Evolutionary conservation across 2,329 filamentous ascomycete species (phyloP), one percentile per base, ranked within the genome.

Genomic region (Raffaelea albimanens): DNA sequence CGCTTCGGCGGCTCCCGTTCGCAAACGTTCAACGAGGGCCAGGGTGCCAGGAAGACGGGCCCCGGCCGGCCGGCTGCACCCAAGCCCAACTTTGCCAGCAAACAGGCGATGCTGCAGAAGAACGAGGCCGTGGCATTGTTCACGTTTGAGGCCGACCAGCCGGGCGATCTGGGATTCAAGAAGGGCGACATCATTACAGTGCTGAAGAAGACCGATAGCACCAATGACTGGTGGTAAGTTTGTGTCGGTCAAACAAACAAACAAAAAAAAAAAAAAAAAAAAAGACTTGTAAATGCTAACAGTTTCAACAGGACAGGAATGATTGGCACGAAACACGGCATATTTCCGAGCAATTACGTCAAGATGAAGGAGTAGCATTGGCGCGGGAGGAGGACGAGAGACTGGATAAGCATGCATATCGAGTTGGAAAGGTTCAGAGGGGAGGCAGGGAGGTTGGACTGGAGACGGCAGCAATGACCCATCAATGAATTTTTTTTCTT

Each of bases 121-220:
- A 89, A 96, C 56, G 87, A 97, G 66, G 93, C 89, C 0, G 74
- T 96, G 19, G 93, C 93, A 2, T 73, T 96, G 52, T 97, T 86
- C 66, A 95, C 87, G 2, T 98, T 98, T 61, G 91, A 97, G 53
- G 83, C 89, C 0, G 91, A 95, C 59, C 90, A 96, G 64, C 82
- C 88, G 0, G 91, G 91, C 4, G 91, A 98, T 63, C 64, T 97
- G 48, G 87, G 84, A 0, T 98, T 98, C 68, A 95, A 95, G 71
- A 98, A 98, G 73, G 93, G 93, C 19, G 93, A 98, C 25, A 67
- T 97, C 48, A 96, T 98, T 55, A 96, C 89, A 1, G 89, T 98
- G 49, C 64, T 95, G 49, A 96, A 98, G 72, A 85, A 86, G 66
- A 97, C 91, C 5, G 87, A 97, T 4, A 96, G 85, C 57, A 85